Evolutionary conservation across 257 asterid species (phyloP), one percentile per base, ranked within the genome.

Genomic region (Rauvolfia tetraphylla): DNA sequence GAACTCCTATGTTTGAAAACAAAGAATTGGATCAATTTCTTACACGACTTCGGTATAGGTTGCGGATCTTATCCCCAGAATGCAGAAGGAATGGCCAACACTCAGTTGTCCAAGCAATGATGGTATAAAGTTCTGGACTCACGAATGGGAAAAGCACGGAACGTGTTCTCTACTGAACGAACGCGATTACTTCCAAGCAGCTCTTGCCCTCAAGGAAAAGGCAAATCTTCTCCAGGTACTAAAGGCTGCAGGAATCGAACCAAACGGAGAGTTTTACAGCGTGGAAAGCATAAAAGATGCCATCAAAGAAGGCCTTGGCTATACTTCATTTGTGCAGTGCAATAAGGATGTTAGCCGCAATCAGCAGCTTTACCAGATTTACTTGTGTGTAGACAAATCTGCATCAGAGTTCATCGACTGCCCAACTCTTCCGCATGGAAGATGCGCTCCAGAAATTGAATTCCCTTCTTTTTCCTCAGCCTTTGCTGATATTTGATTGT

Each of bases 141-240:
- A 91, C 27, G 98, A 93, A 76, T 93, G 98, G 98, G 70, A 66
- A 8, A 93, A 93, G 22, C 98, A 91, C 34, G 98, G 98, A 1
- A 91, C 97, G 0, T 91, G 97, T 80, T 80, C 94, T 0, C 62
- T 80, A 14, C 86, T 93, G 5, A 77, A 81, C 42, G 79, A 88
- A 41, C 96, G 56, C 39, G 11, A 56, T 7, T 93, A 93, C 75
- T 93, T 93, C 48, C 73, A 87, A 53, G 23, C 86, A 3, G 93
- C 93, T 10, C 95, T 93, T 12, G 74, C 81, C 63, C 84, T 91
- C 53, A 91, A 88, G 80, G 61, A 77, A 7, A 87, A 81, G 51
- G 78, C 90, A 39, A 86, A 90, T 76, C 86, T 91, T 78, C 92
- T 91, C 68, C 80, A 88, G 68, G 51, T 77, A 61, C 95, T 91